Evolutionary conservation across 768 basidiomycete genomes (phyloP).

Genomic region (Trametes villosa): DNA sequence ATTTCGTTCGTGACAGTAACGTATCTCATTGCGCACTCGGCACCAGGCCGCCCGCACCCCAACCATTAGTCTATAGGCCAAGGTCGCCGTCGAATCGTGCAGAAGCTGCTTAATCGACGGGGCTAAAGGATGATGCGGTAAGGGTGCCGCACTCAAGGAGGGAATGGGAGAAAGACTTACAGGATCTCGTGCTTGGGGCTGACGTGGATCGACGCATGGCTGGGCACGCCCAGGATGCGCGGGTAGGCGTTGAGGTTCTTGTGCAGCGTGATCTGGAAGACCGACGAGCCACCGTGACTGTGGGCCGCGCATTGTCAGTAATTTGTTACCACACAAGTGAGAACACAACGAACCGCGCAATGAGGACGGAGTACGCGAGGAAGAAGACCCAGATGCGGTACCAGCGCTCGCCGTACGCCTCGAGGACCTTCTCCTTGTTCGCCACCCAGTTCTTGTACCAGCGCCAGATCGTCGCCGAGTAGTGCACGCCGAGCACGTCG

Average conservation of each 20-base stretch:
- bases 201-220: conserved; percentile 81
- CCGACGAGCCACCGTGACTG: conserved; percentile 86
- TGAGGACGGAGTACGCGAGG: conserved; percentile 90
- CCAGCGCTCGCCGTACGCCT: conserved; percentile 91
- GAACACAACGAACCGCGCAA: conserved; percentile 55
- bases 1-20: neutral
- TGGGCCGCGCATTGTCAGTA: conserved; percentile 8
- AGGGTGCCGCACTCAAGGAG: neutral
- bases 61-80: neutral
- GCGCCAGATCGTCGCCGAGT: conserved; percentile 84
- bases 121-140: neutral
- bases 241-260: conserved; percentile 98
- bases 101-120: conserved; percentile 16
- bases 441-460: conserved; percentile 99
- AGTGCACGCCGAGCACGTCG: conserved; percentile 97
- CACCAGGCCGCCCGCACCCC: neutral
- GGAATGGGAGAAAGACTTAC: conserved; percentile 39
- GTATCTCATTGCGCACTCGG: neutral
- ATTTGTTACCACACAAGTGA: neutral
- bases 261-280: conserved; percentile 97
- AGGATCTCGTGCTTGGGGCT: conserved; percentile 54
- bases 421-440: conserved; percentile 89
- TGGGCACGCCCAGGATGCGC: conserved; percentile 82
- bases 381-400: conserved; percentile 97
- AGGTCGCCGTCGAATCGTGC: neutral